Evolutionary conservation across 73 alveolate species (phyloP).

Genomic region (Paramecium caudatum): DNA sequence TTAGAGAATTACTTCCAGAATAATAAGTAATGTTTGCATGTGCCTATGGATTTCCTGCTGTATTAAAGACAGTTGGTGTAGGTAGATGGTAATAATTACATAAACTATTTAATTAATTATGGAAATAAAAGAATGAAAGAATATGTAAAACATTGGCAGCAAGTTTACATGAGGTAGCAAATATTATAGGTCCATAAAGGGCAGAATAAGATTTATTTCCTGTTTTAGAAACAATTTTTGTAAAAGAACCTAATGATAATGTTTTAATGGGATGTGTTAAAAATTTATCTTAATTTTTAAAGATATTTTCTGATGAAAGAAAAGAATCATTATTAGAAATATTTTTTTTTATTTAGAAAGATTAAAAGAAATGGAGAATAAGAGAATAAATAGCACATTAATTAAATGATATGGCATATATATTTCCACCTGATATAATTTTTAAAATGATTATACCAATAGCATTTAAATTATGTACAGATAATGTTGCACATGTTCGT

Average conservation of each 20-base stretch:
- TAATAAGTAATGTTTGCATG: constrained; percentile 83
- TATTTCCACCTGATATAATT: constrained; percentile 79
- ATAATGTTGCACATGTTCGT: constrained; percentile 83
- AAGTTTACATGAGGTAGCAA: constrained; percentile 86
- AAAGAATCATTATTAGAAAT: constrained; percentile 80
- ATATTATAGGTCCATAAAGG: constrained; percentile 84
- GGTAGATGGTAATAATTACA: constrained; percentile 81
- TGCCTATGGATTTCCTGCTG: constrained; percentile 91
- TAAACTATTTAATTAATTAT: constrained; percentile 74
- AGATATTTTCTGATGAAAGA: constrained; percentile 74
- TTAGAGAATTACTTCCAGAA: constrained; percentile 75
- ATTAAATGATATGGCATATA: constrained; percentile 76
- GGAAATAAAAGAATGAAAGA: constrained; percentile 79
- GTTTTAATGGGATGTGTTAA: constrained; percentile 76
- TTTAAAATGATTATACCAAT: constrained; percentile 78
- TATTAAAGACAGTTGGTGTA: constrained; percentile 80
- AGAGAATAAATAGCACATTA: constrained; percentile 77
- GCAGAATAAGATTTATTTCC: constrained; percentile 85
- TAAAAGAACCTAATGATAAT: constrained; percentile 70
- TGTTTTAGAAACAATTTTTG: constrained; percentile 78
- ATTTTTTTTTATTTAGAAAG: constrained; percentile 78
- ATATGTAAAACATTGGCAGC: constrained; percentile 83
- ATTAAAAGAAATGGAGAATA: constrained; percentile 81
- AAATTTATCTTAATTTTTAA: constrained; percentile 79
- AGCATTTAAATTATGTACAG: constrained; percentile 81